Conservation (phyloP, 2,329 filamentous ascomycete species). For the Chlorencoelia australis region DNA sequence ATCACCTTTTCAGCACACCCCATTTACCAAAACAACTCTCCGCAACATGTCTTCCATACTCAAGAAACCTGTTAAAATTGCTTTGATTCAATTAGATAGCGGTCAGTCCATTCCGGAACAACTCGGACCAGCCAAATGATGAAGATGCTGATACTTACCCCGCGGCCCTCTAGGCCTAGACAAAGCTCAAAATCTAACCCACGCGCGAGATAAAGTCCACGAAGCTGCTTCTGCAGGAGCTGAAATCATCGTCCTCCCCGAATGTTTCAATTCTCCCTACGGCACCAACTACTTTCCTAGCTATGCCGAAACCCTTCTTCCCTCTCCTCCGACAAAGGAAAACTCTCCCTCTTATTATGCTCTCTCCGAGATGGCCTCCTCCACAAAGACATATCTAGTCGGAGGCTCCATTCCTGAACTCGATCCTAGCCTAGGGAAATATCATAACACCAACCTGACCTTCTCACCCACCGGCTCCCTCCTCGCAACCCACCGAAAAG, state of each 20-base stretch:
- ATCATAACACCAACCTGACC: conserved; percentile 85
- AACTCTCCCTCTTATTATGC: conserved; percentile 80
- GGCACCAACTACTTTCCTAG: conserved; percentile 82
- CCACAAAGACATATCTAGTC: conserved; percentile 71
- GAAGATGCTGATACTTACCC: conserved; percentile 21
- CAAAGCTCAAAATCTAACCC: conserved; percentile 74
- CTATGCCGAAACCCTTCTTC: conserved; percentile 82
- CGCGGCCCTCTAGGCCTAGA: conserved; percentile 46
- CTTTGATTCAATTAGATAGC: conserved; percentile 71
- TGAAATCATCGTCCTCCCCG: conserved; percentile 81
- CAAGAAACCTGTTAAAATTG: conserved; percentile 68
- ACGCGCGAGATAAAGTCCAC: conserved; percentile 72
- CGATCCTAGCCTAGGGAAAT: conserved; percentile 49
- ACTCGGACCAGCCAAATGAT: conserved; percentile 1
- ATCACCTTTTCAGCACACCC: conserved; percentile 1
- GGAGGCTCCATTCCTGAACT: conserved; percentile 90
- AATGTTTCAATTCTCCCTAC: conserved; percentile 99
- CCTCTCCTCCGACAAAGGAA: conserved; percentile 58
- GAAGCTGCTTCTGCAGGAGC: conserved; percentile 69
- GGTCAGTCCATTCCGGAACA: conserved; percentile 33
- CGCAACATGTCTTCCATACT: conserved; percentile 38
- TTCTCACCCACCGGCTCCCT: conserved; percentile 72
- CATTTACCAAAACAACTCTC: conserved; percentile 7
- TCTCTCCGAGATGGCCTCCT: conserved; percentile 66
- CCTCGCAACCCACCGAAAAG: conserved; percentile 83